Percentiles rank a stretch among this genome's conserved stretches.
Conservation (phyloP, 495 filamentous ascomycete species). For the Lasiosphaeria miniovina region DNA sequence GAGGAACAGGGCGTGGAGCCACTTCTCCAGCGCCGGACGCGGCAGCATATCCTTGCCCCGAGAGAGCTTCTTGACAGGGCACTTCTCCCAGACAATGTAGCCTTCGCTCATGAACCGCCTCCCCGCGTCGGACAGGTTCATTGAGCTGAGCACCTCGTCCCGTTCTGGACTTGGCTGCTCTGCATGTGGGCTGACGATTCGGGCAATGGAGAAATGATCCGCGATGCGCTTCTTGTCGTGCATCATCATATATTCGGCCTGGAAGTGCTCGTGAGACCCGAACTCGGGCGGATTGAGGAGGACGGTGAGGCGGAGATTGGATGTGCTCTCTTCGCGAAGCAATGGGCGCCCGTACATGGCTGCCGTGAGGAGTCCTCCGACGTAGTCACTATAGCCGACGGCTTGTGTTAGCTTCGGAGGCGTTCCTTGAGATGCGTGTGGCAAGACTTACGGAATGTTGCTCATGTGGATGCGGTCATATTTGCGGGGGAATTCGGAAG, state of each 20-base stretch:
- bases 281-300: conserved; percentile 24
- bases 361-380: conserved; percentile 32
- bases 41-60: conserved; percentile 21
- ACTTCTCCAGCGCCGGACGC: conserved; percentile 26
- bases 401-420: too few relatives aligned
- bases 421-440: background rate
- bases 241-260: conserved; percentile 30
- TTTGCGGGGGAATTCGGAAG: conserved; percentile 24
- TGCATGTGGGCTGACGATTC: background rate
- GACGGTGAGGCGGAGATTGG: conserved; percentile 24
- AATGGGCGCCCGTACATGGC: conserved; percentile 35
- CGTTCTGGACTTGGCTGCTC: background rate
- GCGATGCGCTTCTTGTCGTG: conserved; percentile 17
- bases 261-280: conserved; percentile 18
- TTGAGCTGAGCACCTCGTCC: conserved; percentile 8
- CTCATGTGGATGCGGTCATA: conserved; percentile 40
- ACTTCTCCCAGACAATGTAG: conserved; percentile 23
- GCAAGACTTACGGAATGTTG: conserved; percentile 37
- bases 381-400: conserved; percentile 25
- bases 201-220: conserved; percentile 22
- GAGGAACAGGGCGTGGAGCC: conserved; percentile 33
- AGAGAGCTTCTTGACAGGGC: background rate
- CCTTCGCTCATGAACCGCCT: conserved; percentile 1
- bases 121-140: conserved; percentile 10
- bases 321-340: conserved; percentile 17